Percentiles rank a stretch among this genome's conserved stretches.
These are phyloP conservation scores for Sphagnum fallax DNA, from an alignment of 228 moss, liverwort and hornwort genomes.

Conservation along the genomic window DNA sequence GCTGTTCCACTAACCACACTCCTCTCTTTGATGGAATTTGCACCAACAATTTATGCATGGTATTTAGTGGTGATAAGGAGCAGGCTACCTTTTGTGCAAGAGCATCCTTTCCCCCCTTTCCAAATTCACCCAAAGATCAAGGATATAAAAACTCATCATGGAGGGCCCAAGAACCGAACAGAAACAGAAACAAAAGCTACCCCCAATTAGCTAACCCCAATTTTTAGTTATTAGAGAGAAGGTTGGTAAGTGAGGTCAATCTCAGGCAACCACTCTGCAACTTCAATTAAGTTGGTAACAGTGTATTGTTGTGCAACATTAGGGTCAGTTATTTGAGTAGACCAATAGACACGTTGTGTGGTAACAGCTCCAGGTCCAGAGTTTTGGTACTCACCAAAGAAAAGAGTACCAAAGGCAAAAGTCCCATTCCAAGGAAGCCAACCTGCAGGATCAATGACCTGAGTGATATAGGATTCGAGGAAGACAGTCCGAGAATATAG, in stretches of 20 bases:
- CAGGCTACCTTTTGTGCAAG: too few species aligned
- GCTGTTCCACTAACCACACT: too few species aligned
- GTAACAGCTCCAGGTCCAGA: constrained; percentile 25
- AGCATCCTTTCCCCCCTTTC: too few species aligned
- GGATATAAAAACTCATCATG: too few species aligned
- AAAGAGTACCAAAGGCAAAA: constrained; percentile 10
- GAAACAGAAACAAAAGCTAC: too few species aligned
- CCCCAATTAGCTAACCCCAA: too few species aligned
- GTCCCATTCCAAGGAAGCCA: constrained; percentile 49
- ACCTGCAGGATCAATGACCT: constrained; percentile 25
- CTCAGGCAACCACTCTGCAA: constrained; percentile 46
- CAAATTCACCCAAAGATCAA: too few species aligned
- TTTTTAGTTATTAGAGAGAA: not conserved
- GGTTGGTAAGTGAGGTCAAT: constrained; percentile 14
- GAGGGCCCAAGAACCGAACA: too few species aligned
- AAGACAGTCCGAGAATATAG: constrained; percentile 43
- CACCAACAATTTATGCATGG: too few species aligned
- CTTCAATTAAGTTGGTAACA: constrained; percentile 39
- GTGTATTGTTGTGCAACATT: constrained; percentile 31
- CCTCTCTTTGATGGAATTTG: too few species aligned
- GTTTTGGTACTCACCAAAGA: constrained; percentile 52
- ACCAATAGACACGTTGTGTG: constrained; percentile 38
- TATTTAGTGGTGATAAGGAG: too few species aligned
- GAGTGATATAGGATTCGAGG: constrained; percentile 23
- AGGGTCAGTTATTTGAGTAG: constrained; percentile 27